Evolutionary conservation across 805 yeast species (phyloP), one percentile per base, ranked within the genome.

Genomic region (Cyberlindnera japonica): DNA sequence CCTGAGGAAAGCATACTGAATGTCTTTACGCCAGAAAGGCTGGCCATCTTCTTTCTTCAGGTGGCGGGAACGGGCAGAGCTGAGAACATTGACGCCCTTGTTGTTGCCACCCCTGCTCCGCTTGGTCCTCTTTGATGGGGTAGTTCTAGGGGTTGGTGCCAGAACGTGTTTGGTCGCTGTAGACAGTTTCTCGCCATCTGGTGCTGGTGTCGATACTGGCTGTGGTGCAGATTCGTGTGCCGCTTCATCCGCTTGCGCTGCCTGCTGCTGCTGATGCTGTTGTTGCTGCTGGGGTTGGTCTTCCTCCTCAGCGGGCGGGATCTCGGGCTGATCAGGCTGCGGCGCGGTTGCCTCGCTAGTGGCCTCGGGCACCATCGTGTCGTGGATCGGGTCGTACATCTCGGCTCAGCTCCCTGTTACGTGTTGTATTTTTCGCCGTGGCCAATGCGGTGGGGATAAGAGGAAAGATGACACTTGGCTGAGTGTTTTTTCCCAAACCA

Each of bases 31-130:
- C 83, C 93, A 85, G 43, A 90, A 79, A 16, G 95, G 95, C 54
- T 85, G 95, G 6, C 98, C 96, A 56, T 91, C 98, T 15, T 79
- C 72, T 57, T 90, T 91, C 62, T 91, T 91, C 51, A 91, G 61
- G 60, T 82, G 89, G 33, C 85, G 67, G 20, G 69, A 63, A 5
- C 71, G 51, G 2, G 64, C 61, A 3, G 59, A 53, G 14, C 47
- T 47, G 16, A 55, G 37, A 2, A 55, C 51, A 11, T 43, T 45
- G 16, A 35, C 47, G 3, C 42, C 43, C 19, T 50, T 47, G 40
- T 35, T 37, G 24, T 45, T 39, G 3, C 49, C 49, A 5, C 35
- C 41, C 12, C 44, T 40, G 19, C 30, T 18, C 36, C 46, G 48
- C 41, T 43, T 42, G 5, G 45, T 8, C 20, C 40, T 39, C 40